A percentile compares a stretch with the other conserved stretches of the same genome.
Evolutionary conservation across 371 early-diverging fungal genomes (phyloP).

Genomic region (Mortierella sp.): DNA sequence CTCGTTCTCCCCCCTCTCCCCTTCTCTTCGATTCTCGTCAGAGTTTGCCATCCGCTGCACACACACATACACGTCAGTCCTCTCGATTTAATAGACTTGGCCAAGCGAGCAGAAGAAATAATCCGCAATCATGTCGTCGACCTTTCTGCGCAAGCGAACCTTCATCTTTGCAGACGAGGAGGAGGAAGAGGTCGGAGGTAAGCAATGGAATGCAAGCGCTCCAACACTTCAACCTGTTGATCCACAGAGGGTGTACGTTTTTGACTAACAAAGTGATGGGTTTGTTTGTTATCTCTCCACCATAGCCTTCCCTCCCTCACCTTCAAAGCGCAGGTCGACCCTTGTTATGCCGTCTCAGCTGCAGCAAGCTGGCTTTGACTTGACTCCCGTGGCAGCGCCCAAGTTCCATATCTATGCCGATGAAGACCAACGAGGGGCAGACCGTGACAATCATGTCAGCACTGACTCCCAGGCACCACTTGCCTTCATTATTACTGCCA

Average conservation of each 20-base stretch:
- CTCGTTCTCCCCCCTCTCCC: background rate
- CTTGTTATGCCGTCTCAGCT: slow-evolving; percentile 10
- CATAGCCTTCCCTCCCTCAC: slow-evolving; percentile 26
- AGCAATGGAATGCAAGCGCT: background rate
- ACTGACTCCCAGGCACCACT: background rate
- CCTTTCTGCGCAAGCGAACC: slow-evolving; percentile 40
- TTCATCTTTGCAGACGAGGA: slow-evolving; percentile 39
- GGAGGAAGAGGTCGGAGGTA: slow-evolving; percentile 19
- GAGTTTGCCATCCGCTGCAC: background rate
- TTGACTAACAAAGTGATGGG: background rate
- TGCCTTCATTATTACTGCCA: background rate
- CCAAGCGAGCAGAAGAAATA: background rate
- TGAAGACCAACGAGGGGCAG: background rate
- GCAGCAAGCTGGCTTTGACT: slow-evolving; percentile 12
- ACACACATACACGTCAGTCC: background rate
- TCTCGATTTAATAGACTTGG: background rate
- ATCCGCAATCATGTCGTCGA: slow-evolving; percentile 23
- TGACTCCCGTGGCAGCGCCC: slow-evolving; percentile 16
- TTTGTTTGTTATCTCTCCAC: background rate
- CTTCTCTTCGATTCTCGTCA: background rate
- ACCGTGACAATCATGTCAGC: background rate
- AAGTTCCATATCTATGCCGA: slow-evolving; percentile 11
- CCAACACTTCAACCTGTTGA: background rate
- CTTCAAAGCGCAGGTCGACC: slow-evolving; percentile 32
- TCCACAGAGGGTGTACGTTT: background rate